Evolutionary conservation across 1,284 basidiomycete genomes (phyloP), one percentile per base, ranked within the genome.

Genomic region (Schizophyllum commune): DNA sequence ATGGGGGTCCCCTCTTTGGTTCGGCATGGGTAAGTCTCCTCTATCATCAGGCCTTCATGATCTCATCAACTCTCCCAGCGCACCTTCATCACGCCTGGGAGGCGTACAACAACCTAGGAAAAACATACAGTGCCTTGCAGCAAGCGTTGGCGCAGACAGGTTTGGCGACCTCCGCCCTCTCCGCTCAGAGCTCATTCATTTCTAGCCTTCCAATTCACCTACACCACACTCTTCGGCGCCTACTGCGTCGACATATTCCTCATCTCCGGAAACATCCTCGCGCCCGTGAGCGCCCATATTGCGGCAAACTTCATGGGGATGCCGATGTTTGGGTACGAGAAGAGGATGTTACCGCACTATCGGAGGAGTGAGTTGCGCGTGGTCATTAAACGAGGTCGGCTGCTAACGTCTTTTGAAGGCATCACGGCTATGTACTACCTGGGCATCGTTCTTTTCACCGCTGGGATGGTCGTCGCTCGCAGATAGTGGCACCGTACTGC

Each of bases 281-380:
- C 84, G 0, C 79, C 92, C 0, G 78, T 94, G 59, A 73, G 82
- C 33, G 83, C 92, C 0, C 96, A 99, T 73, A 76, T 91, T 2
- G 94, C 95, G 69, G 98, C 96, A 78, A 99, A 99, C 71, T 71
- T 91, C 55, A 96, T 98, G 93, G 96, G 96, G 1, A 67, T 96
- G n/a, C 94, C 94, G 1, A 69, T 74, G 57, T 64, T 77, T n/a
- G 60, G 57, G 0, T 68, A 66, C 32, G 76, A 79, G 60, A 61
- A 78, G 58, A 59, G 60, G 34, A 65, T 60, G 32, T 74, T 71
- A 57, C 72, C 71, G 0, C 61, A 66, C 8, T 66, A 66, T 39
- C 71, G 65, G 55, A 68, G 61, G 59, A 64, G 77, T 81, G 56
- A 63, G 71, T 62, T 39, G 52, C 9, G 19, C 8, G 11, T 32